Conservation (phyloP, 2,329 filamentous ascomycete species). For the Macrophomina tecta region DNA sequence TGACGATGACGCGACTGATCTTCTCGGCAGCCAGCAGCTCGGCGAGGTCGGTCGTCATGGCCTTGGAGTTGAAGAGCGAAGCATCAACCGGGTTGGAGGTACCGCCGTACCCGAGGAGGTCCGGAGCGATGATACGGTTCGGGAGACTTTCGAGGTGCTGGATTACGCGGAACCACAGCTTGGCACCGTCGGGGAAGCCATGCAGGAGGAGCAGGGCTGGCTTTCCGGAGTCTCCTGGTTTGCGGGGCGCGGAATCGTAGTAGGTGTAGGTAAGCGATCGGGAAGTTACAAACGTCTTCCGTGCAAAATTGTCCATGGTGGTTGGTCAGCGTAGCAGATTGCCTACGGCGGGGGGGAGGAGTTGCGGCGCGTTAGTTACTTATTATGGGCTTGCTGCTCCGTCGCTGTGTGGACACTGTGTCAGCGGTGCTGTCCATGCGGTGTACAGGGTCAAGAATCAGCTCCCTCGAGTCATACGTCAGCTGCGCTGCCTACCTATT, state of each 20-base stretch:
- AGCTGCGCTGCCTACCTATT: no score
- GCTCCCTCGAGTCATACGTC: no score
- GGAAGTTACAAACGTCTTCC: conserved; percentile 38
- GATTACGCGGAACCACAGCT: conserved; percentile 53
- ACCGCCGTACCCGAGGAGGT: conserved; percentile 48
- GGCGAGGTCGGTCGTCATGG: conserved; percentile 36
- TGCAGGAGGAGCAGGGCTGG: conserved; percentile 50
- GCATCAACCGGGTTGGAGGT: conserved; percentile 43
- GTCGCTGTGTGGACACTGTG: no score
- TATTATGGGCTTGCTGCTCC: no score
- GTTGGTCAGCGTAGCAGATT: background rate
- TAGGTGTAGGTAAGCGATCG: conserved; percentile 39
- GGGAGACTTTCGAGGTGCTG: conserved; percentile 47
- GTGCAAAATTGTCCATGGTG: conserved; percentile 37
- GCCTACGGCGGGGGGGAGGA: no score
- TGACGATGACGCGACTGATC: conserved; percentile 30
- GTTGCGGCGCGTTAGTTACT: no score
- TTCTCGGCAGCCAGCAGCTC: conserved; percentile 38
- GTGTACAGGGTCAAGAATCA: no score
- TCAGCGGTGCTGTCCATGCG: no score
- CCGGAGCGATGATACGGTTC: conserved; percentile 48
- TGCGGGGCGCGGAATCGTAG: conserved; percentile 32
- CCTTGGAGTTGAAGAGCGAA: conserved; percentile 34
- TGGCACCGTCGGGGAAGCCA: conserved; percentile 57
- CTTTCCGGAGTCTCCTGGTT: conserved; percentile 16